Evolutionary conservation across 1,284 basidiomycete genomes (phyloP).

Genomic region (Apiotrichum siamense): DNA sequence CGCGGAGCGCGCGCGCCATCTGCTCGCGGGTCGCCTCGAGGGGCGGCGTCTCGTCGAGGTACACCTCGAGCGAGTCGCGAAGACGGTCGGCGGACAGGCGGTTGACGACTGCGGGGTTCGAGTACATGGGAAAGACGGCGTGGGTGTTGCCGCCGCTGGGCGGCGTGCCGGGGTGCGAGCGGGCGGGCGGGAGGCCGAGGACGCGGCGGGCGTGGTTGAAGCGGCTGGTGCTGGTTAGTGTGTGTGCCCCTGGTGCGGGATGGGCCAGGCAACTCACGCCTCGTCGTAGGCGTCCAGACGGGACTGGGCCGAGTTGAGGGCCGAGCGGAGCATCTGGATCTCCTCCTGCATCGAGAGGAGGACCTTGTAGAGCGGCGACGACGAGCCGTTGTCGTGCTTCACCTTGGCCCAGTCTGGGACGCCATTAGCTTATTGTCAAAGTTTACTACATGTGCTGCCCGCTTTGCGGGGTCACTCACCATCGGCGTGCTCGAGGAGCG

Average conservation of each 20-base stretch:
- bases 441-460: background rate
- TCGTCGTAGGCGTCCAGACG: conserved; percentile 16
- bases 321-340: conserved; percentile 13
- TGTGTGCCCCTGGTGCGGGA: background rate
- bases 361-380: conserved; percentile 15
- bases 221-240: background rate
- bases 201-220: conserved; percentile 17
- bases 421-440: background rate
- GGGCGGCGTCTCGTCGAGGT: conserved; percentile 18
- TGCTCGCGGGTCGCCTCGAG: conserved; percentile 12
- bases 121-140: background rate
- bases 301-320: conserved; percentile 3
- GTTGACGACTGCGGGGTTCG: conserved; percentile 5
- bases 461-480: conserved; percentile 4
- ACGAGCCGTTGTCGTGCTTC: background rate
- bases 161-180: background rate
- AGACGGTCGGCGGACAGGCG: conserved; percentile 14
- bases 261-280: conserved; percentile 1
- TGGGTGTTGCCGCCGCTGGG: background rate
- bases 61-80: conserved; percentile 16
- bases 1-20: conserved; percentile 15
- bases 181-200: conserved; percentile 12
- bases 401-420: conserved; percentile 14
- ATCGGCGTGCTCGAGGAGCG: conserved; percentile 13
- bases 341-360: conserved; percentile 20